Evolutionary conservation across 1,284 basidiomycete genomes (phyloP).

Genomic region (Cutaneotrichosporon mucoides): DNA sequence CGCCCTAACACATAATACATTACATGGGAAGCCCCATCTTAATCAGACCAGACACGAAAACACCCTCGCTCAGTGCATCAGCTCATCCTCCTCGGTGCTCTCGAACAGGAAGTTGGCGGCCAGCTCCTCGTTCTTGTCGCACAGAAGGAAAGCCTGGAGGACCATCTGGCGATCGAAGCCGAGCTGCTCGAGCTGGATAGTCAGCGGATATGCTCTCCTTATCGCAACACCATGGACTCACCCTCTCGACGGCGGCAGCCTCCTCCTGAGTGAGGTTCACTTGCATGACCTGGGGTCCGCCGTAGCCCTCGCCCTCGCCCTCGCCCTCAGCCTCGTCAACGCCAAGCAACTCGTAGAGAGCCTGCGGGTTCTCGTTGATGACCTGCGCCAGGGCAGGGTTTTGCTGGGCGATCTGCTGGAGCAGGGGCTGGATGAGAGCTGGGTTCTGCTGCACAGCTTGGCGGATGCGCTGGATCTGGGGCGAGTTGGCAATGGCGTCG

Average conservation of each 20-base stretch:
- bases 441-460: slow-evolving; percentile 72
- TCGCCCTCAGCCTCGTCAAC: slow-evolving; percentile 41
- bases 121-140: slow-evolving; percentile 91
- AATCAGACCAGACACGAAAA: neutral
- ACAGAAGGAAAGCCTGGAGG: slow-evolving; percentile 80
- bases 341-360: slow-evolving; percentile 63
- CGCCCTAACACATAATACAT: neutral
- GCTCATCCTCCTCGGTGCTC: slow-evolving; percentile 58
- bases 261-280: slow-evolving; percentile 71
- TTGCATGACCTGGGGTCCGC: slow-evolving; percentile 65
- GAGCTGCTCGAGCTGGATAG: slow-evolving; percentile 60
- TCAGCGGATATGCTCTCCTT: slow-evolving; percentile 54
- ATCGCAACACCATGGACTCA: neutral
- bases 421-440: slow-evolving; percentile 65
- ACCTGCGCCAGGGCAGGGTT: slow-evolving; percentile 71
- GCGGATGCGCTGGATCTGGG: slow-evolving; percentile 65
- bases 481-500: slow-evolving; percentile 55
- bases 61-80: slow-evolving; percentile 11
- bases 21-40: neutral
- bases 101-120: slow-evolving; percentile 91
- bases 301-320: slow-evolving; percentile 48
- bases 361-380: slow-evolving; percentile 66
- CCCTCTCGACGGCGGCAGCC: slow-evolving; percentile 72
- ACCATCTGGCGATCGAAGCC: slow-evolving; percentile 76
- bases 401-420: slow-evolving; percentile 70